phyloP scores from a whole-genome alignment of 129 eudicot species.

The Saussurea involucrata region DNA sequence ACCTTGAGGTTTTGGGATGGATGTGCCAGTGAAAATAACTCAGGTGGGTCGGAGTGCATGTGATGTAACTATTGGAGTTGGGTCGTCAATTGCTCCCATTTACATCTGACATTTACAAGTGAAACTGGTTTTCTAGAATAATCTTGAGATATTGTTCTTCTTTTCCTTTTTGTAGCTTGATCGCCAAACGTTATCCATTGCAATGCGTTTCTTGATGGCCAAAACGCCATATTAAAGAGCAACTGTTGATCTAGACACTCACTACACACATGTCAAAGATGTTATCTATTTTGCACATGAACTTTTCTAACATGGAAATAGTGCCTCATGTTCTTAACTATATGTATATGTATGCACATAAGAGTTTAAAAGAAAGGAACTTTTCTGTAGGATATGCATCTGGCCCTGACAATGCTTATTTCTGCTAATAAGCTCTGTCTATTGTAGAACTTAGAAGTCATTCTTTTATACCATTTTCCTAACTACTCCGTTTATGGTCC shows the following conservation, averaged over 20 bases:
- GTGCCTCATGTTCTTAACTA: not conserved
- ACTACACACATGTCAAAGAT: conserved; percentile 63
- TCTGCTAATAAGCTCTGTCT: not conserved
- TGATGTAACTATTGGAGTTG: no score
- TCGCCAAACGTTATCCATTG: conserved; percentile 67
- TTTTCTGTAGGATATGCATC: not conserved
- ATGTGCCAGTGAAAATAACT: no score
- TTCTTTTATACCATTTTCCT: not conserved
- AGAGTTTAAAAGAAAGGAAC: not conserved
- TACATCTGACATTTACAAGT: not conserved
- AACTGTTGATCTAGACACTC: conserved; percentile 89
- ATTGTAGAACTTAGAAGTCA: not conserved
- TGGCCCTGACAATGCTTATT: not conserved
- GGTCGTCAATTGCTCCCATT: no score
- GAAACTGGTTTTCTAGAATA: not conserved
- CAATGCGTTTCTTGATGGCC: conserved; percentile 70
- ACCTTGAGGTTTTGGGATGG: no score
- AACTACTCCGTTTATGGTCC: not conserved
- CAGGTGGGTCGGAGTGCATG: no score
- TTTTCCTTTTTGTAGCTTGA: conserved; percentile 49
- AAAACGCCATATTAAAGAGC: conserved; percentile 94
- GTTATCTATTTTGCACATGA: not conserved
- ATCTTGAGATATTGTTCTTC: not conserved
- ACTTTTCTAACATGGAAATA: not conserved
- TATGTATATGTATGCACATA: not conserved